Evolutionary conservation across 768 basidiomycete genomes (phyloP), one percentile per base, ranked within the genome.

Genomic region (Pleurotus platypus): DNA sequence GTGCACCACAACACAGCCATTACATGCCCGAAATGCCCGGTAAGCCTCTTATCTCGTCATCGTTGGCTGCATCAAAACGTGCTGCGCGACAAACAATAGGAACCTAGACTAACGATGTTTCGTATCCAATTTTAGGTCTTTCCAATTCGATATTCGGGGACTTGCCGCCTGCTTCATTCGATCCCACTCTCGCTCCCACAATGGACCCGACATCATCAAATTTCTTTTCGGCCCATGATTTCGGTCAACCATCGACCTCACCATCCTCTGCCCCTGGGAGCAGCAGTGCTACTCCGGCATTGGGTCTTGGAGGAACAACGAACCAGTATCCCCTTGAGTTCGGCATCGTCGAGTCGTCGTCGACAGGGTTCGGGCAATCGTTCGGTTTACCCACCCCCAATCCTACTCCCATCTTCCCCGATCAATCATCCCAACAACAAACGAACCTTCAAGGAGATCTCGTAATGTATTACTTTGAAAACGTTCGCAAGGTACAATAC

Each of bases 381-480:
- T 45, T 16, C 20, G 20, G 9, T 11, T 16, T 45, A 45, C 42
- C 42, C n/a, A 47, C 55, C 46, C 46, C 59, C 46, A 49, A 57
- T 49, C 49, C 38, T 38, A 40, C 59, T 13, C 47, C 26, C 16
- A 24, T 35, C 20, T 45, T 45, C 42, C n/a, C 42, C 20, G 42
- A 22, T 16, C 49, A 13, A 38, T 30, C 26, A 51, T 16, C n/a
- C n/a, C 26, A 35, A 13, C 15, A 22, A 50, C 22, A 30, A 26
- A 30, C 49, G 15, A 49, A 49, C 15, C 35, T 51, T 40, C 80
- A 83, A 61, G 76, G 79, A 55, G 80, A 84, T 38, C 80, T 85
- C 60, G 81, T 89, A 53, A 72, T 84, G 62, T 88, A 90, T 69
- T 92, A 90, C 69, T 90, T 92, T 66, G 80, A 83, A 53, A 78